Base-by-base conservation (phyloP, 306 rosid species). In the Abrus precatorius region DNA sequence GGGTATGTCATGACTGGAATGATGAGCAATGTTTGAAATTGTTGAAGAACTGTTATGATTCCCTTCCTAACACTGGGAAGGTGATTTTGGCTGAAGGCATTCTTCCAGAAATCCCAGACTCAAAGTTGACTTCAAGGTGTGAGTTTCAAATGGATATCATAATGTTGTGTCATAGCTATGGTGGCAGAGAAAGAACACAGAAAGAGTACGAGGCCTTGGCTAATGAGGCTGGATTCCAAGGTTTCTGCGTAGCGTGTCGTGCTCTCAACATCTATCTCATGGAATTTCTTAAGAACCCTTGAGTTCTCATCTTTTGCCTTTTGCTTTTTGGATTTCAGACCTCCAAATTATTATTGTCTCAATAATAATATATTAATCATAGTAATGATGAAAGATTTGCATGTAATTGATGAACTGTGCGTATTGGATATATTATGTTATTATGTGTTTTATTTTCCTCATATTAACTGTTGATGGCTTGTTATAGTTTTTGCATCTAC, bases 1-100 rank as follows among this genome's bases (percentile, higher is more conserved):
- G 92, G 95, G 69, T 92, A 70, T 89, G 91, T 34, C 98, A 94
- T 52, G 98, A 92, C 55, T 94, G 98, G 97, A 92, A 92, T 27
- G 98, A 90, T 5, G 92, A 85, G 69, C 89, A 90, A 76, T 94
- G 98, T 85, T 43, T 87, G 77, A 89, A 94, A 12, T 69, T 94
- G 10, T 75, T 82, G 81, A 67, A 47, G 63, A 75, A 82, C 5
- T 75, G 81, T 12, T 68, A 82, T 38, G 76, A 56, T 2, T 76
- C 85, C 4, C 65, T 82, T 75, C 81, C 85, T 0, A 66, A 33
- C 5, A 60, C 0, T 1, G 81, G 81, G 38, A 82, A 75, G 30
- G 72, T 82, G 41, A 82, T 82, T 47, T 54, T 68, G 48, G 54
- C 9, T 13, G 85, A 82, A 9, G 61, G 14, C 48, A 75, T 68